Base-by-base conservation (phyloP, 164 flowering plant species). In the Warburgia ugandensis region DNA sequence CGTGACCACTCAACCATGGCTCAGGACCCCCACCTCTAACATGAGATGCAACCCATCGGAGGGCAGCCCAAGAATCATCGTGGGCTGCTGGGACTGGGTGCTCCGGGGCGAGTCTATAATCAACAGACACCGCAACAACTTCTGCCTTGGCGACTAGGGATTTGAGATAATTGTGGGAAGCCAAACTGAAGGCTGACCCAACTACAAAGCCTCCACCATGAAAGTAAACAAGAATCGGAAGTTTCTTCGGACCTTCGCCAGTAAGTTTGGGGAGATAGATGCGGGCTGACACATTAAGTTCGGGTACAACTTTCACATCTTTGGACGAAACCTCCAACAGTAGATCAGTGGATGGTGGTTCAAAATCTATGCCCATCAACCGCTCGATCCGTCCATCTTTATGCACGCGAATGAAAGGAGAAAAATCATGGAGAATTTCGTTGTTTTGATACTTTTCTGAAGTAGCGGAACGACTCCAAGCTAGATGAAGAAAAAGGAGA, bases 51-150 rank as follows among this genome's bases (percentile, higher is more conserved):
- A 73, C 65, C 83, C 80, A 77, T 26, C 60, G 29, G 6, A 77
- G 60, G 1, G 68, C 77, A 0, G 42, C 65, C 72, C 68, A 67
- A 1, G 73, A 65, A 52, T 80, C 86, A 1, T 73, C 66, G 23
- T 70, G 68, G 20, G 86, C 86, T 0, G 64, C 43, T 0, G 79
- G 83, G 19, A 75, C 75, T 1, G 68, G 79, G 36, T 73, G 51
- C 55, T 80, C 81, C 0, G 86, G 86, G 5, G 71, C 80, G 13
- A 33, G 21, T 29, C 83, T 43, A 68, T 77, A 80, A 55, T 68
- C 53, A 1, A 77, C 71, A 0, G 83, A 77, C 30, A 77, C 59
- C 11, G 61, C 59, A n/a, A 80, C 26, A 29, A 43, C 54, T 32
- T 71, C 56, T 8, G 77, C 70, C 40, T 46, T 59, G 10, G 70